phyloP scores from a whole-genome alignment of 2,329 filamentous ascomycete species.

The Calonectria naviculata region DNA sequence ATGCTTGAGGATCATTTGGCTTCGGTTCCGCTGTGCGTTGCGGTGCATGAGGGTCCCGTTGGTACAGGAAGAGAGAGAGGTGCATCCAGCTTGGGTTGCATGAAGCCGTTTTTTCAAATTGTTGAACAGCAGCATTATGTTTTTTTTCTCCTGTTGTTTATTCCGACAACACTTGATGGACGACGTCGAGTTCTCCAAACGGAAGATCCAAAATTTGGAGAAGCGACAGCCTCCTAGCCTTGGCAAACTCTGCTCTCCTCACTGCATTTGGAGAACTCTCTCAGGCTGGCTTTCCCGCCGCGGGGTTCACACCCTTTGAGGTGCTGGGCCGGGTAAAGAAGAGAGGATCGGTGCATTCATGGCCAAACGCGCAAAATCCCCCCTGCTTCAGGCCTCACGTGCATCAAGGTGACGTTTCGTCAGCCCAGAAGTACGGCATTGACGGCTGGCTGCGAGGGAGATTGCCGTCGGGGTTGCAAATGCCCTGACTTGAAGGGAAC shows the following conservation, averaged over 20 bases:
- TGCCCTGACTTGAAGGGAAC: background rate
- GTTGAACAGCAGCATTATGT: background rate
- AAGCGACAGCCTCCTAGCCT: conserved; percentile 1
- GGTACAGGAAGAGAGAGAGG: background rate
- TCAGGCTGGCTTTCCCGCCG: background rate
- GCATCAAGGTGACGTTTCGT: background rate
- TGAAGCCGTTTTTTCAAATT: background rate
- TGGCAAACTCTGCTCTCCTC: conserved; percentile 23
- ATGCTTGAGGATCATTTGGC: conserved; percentile 11
- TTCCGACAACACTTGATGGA: background rate
- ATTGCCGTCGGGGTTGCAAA: conserved; percentile 10
- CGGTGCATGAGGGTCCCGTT: conserved; percentile 1
- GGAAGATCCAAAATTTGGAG: conserved; percentile 20
- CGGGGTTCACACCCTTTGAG: conserved; percentile 5
- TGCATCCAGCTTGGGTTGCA: background rate
- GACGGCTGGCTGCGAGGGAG: conserved; percentile 4
- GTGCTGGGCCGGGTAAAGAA: background rate
- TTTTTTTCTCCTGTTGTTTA: background rate
- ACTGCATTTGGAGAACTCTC: conserved; percentile 35
- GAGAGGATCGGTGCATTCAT: background rate
- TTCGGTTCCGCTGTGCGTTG: conserved; percentile 21
- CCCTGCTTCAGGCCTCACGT: background rate
- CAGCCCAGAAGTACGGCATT: conserved; percentile 16
- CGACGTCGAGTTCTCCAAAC: conserved; percentile 28
- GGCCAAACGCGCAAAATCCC: background rate